Evolutionary conservation across 495 filamentous ascomycete genomes (phyloP), one percentile per base, ranked within the genome.

Genomic region (Clavariopsis aquatica): DNA sequence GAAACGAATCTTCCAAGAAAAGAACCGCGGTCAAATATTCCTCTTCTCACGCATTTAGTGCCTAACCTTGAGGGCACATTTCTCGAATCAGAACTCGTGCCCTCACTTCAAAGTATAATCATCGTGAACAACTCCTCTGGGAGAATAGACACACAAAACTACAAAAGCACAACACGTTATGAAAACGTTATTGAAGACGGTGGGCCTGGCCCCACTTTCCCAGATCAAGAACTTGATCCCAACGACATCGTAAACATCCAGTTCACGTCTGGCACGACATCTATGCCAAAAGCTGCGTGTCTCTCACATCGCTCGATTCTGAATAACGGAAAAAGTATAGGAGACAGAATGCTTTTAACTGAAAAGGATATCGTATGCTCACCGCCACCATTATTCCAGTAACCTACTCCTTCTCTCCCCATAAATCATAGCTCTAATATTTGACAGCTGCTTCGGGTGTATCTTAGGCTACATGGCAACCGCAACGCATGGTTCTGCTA

Each of bases 391-490:
- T 79, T 96, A 7, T 96, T 96, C 74, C 92, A 96, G 73, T 76
- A 64, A 23, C 45, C 8, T 27, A 41, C 52, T n/a, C 12, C 65
- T 36, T 7, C 27, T 47, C 52, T 20, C 12, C 63, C 15, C 45
- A 34, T 15, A 13, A 43, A 24, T 8, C 20, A 52, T 43, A 7
- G 10, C n/a, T 13, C 49, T 38, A 27, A 29, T 41, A 15, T 19
- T 43, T 8, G 20, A 51, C 9, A 71, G 58, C 75, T 96, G 94
- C 74, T 97, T 98, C 74, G 94, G 94, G 52, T 87, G 80, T 64
- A 88, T 97, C 29, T 80, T 98, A 0, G 94, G 94, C 0, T 94
- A 93, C 75, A 94, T 96, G 90, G 94, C 94, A 0, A 93, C 90
- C 0, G 91, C 89, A 13, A 96, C 93, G 0, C 92, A 93, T 45